Evolutionary conservation across 2,329 filamentous ascomycete species (phyloP).

Genomic region (Teratosphaeria viscida): DNA sequence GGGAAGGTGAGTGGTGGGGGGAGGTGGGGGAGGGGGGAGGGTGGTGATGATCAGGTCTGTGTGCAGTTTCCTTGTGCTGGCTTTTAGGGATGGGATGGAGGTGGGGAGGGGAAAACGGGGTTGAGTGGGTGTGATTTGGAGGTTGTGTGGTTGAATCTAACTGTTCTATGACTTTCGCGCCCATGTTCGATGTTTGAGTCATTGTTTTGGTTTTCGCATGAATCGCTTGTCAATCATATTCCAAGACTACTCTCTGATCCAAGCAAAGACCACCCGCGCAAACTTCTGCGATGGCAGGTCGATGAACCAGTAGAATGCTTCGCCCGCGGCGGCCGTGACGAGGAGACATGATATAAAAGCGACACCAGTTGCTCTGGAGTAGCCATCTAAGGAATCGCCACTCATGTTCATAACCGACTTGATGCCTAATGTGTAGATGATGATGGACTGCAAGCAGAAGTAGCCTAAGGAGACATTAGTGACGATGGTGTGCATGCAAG

Average conservation of each 20-base stretch:
- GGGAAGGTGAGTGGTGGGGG: neutral
- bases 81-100: neutral
- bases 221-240: neutral
- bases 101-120: neutral
- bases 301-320: conserved; percentile 13
- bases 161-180: too few species aligned
- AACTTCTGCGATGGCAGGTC: conserved; percentile 10
- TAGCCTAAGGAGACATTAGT: conserved; percentile 22
- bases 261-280: conserved; percentile 9
- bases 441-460: conserved; percentile 32
- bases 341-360: conserved; percentile 11
- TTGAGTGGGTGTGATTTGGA: neutral
- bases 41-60: neutral
- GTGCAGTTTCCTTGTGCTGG: neutral
- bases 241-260: conserved; percentile 10
- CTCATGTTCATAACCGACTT: conserved; percentile 31
- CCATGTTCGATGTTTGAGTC: too few species aligned
- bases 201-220: too few species aligned
- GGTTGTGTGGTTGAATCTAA: too few species aligned
- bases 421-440: conserved; percentile 35
- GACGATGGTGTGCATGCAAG: neutral
- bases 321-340: conserved; percentile 9
- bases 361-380: conserved; percentile 7
- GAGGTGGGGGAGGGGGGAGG: neutral
- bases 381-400: conserved; percentile 2